Conservation (phyloP, 2,329 filamentous ascomycete genomes). For the Paracorniculantispora psalliotae region DNA sequence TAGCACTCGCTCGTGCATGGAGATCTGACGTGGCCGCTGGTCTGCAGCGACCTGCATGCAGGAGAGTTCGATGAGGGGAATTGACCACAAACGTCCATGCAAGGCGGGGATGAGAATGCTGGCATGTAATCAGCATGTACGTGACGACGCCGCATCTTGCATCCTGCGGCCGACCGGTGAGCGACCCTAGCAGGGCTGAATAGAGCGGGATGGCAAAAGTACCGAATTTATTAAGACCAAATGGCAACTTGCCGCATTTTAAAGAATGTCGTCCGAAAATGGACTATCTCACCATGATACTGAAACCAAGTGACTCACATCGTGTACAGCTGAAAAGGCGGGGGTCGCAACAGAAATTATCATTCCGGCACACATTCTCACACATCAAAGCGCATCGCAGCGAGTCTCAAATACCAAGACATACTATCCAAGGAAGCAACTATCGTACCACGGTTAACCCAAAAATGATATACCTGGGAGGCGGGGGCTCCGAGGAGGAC, state of each 20-base stretch:
- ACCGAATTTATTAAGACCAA: too few species aligned
- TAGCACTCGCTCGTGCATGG: conserved; percentile 1
- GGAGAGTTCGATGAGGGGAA: neutral
- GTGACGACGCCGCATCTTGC: neutral
- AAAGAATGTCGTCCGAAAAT: neutral
- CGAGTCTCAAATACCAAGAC: neutral
- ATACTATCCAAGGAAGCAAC: neutral
- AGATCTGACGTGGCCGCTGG: conserved; percentile 5
- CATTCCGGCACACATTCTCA: neutral
- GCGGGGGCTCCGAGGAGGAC: neutral
- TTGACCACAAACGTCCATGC: neutral
- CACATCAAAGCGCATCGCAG: neutral
- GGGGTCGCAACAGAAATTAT: neutral
- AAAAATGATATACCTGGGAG: conserved; percentile 3
- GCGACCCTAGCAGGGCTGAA: neutral
- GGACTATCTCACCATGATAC: neutral
- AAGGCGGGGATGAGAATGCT: neutral
- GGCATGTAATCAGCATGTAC: neutral
- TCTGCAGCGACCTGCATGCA: neutral
- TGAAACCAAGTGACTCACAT: neutral
- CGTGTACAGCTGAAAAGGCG: neutral
- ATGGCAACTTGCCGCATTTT: too few species aligned
- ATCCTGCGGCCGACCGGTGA: conserved; percentile 2
- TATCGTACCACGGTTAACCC: neutral
- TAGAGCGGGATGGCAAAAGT: too few species aligned